Percentiles rank a stretch among this genome's conserved stretches.
Conservation (phyloP, 208 protist genomes). For the Leishmania gerbilli region DNA sequence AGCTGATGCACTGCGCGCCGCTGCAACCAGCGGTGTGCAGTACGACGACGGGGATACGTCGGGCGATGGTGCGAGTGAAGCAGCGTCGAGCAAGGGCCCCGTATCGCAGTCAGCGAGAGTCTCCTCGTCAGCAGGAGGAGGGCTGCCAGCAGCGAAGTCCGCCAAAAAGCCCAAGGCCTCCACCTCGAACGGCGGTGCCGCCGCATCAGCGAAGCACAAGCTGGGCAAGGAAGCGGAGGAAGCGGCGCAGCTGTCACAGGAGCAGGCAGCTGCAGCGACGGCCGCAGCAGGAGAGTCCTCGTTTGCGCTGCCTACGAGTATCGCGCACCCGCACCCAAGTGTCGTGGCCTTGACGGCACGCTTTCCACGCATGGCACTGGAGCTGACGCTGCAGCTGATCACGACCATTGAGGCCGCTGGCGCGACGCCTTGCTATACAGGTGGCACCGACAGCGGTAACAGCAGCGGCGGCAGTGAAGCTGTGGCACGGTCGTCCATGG, state of each 20-base stretch:
- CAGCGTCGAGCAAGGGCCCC: neutral
- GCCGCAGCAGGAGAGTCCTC: neutral
- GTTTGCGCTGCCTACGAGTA: neutral
- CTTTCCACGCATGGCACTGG: slow-evolving; percentile 34
- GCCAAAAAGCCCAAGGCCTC: slow-evolving; percentile 6
- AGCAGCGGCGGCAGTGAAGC: neutral
- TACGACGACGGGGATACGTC: slow-evolving; percentile 8
- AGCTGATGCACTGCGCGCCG: slow-evolving; percentile 20
- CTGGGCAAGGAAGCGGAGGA: slow-evolving; percentile 5
- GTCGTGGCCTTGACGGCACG: slow-evolving; percentile 32
- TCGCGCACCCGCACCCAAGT: slow-evolving; percentile 30
- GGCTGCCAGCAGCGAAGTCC: neutral
- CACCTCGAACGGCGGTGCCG: neutral
- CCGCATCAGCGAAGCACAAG: slow-evolving; percentile 3
- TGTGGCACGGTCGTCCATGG: neutral
- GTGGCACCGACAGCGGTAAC: neutral
- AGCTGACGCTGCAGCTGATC: slow-evolving; percentile 18
- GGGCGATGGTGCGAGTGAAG: neutral
- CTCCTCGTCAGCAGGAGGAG: neutral
- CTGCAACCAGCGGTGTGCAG: slow-evolving; percentile 19
- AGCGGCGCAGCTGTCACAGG: neutral
- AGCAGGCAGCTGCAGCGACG: neutral
- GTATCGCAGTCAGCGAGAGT: neutral
- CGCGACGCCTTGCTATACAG: slow-evolving; percentile 7
- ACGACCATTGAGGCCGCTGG: slow-evolving; percentile 17